Percentiles rank a stretch among this genome's conserved stretches.
Evolutionary conservation across 192 early-diverging fungal genomes (phyloP).

Genomic region (Lunasporangiospora selenospora): DNA sequence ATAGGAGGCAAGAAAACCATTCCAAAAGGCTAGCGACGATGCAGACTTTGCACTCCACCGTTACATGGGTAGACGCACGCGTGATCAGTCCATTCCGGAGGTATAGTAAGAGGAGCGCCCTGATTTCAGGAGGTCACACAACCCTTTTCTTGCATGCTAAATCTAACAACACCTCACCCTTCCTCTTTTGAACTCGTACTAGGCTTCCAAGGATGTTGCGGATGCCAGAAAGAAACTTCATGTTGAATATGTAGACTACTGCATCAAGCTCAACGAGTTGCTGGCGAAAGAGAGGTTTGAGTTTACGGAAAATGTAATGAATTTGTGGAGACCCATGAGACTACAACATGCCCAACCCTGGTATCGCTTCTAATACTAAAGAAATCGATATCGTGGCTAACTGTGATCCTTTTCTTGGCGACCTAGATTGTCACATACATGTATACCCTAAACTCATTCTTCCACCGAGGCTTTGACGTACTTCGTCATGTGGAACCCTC

Average conservation of each 20-base stretch:
- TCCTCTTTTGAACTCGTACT: constrained; percentile 7
- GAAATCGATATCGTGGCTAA: too few relatives aligned
- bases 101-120: constrained; percentile 54
- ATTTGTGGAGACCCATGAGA: too few relatives aligned
- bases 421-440: constrained; percentile 74
- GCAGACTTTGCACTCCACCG: constrained; percentile 61
- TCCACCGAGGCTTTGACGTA: constrained; percentile 83
- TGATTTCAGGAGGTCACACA: constrained; percentile 18
- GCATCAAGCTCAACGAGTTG: constrained; percentile 74
- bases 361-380: too few relatives aligned
- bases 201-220: constrained; percentile 64
- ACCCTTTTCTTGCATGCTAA: background rate
- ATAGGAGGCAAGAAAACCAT: constrained; percentile 64
- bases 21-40: constrained; percentile 68
- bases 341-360: too few relatives aligned
- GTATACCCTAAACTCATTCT: constrained; percentile 84
- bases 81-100: constrained; percentile 64
- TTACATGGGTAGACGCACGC: constrained; percentile 67
- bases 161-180: background rate
- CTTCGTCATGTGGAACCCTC: constrained; percentile 82
- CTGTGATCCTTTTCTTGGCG: too few relatives aligned
- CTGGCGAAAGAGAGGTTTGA: constrained; percentile 80
- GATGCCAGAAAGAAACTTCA: constrained; percentile 68
- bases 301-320: constrained; percentile 68
- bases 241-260: constrained; percentile 66